phyloP scores from a whole-genome alignment of 192 early-diverging fungal species.

The Coemansia sp. region DNA sequence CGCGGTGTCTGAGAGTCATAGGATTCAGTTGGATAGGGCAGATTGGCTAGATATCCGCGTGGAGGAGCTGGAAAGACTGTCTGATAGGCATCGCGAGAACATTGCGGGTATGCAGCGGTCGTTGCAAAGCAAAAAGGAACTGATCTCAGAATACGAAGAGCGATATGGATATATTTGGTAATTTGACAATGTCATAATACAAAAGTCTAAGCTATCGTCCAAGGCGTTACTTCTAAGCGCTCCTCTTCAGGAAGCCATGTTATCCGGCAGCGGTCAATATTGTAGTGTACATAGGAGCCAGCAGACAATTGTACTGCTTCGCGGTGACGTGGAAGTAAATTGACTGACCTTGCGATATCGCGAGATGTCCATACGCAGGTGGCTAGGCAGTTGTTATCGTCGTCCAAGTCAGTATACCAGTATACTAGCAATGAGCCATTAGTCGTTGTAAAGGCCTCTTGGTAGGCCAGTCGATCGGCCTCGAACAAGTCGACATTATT shows the following conservation, averaged over 20 bases:
- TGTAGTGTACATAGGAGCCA: conserved; percentile 42
- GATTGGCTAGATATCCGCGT: background rate
- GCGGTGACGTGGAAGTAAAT: conserved; percentile 31
- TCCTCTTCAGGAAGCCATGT: conserved; percentile 7
- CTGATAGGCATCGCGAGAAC: conserved; percentile 16
- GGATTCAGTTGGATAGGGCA: background rate
- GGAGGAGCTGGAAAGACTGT: conserved; percentile 10
- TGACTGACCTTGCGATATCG: conserved; percentile 45
- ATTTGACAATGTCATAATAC: background rate
- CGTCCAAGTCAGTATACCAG: conserved; percentile 49
- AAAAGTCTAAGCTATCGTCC: background rate
- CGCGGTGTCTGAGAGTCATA: background rate
- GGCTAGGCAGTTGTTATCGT: conserved; percentile 43
- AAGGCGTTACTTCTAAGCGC: background rate
- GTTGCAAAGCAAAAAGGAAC: conserved; percentile 15
- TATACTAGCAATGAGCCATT: conserved; percentile 44
- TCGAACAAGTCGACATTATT: conserved; percentile 41
- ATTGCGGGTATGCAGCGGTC: conserved; percentile 19
- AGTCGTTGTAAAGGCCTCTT: conserved; percentile 36
- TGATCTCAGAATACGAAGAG: conserved; percentile 2
- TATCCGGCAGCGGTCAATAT: conserved; percentile 39
- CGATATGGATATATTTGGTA: background rate
- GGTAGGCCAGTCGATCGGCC: conserved; percentile 42
- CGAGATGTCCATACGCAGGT: conserved; percentile 47
- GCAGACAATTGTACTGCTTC: conserved; percentile 41